Percentiles rank a stretch among this genome's conserved stretches.
Evolutionary conservation across 202 grass and related monocot genomes (phyloP).

Genomic region (Schoenoplectus triqueter): DNA sequence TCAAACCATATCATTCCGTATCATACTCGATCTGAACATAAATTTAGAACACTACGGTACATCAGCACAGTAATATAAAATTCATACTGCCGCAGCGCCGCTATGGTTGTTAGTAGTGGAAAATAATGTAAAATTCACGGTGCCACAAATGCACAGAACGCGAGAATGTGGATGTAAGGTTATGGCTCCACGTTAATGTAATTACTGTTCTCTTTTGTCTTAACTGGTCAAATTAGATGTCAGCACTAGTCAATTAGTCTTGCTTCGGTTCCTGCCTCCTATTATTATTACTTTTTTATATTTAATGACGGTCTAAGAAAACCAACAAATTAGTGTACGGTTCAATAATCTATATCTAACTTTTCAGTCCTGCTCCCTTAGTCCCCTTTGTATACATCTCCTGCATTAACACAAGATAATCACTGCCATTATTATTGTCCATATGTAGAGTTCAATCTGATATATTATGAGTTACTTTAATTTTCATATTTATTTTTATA

Average conservation of each 20-base stretch:
- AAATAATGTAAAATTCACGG: neutral
- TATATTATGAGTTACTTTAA: neutral
- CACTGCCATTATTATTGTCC: neutral
- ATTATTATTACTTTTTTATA: neutral
- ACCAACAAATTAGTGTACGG: constrained; percentile 15
- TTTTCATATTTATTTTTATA: too few species aligned
- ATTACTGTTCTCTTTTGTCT: neutral
- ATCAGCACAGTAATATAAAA: neutral
- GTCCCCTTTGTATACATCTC: too few species aligned
- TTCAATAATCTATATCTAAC: neutral
- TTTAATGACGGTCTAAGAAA: neutral
- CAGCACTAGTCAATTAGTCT: neutral
- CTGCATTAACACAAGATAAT: too few species aligned
- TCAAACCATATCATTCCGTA: too few species aligned
- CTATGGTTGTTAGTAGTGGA: neutral
- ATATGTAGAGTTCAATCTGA: neutral
- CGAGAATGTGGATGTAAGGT: neutral
- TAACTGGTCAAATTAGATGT: constrained; percentile 21
- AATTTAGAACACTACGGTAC: neutral
- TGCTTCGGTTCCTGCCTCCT: neutral
- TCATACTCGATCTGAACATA: too few species aligned
- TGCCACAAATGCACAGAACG: neutral
- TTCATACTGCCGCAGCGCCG: neutral
- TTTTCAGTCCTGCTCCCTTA: too few species aligned
- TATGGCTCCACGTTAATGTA: neutral